Conservation (phyloP, 176 grass and related monocot genomes). For the Eremochloa ophiuroides region DNA sequence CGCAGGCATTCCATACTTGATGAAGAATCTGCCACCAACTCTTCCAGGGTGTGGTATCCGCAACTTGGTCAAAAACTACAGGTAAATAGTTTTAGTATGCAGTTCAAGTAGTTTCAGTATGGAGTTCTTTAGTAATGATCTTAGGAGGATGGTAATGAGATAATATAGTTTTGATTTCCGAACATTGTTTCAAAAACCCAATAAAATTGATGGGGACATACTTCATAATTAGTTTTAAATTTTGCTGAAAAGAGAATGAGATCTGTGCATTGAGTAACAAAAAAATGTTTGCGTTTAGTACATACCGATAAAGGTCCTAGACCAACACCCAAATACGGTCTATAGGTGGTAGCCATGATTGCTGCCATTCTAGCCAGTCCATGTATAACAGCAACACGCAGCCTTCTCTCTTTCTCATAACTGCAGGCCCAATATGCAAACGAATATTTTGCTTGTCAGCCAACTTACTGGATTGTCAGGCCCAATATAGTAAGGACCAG, state of each 20-base stretch:
- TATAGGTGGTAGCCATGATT: conserved; percentile 95
- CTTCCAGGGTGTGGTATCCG: conserved; percentile 95
- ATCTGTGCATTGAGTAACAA: neutral
- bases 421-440: conserved; percentile 43
- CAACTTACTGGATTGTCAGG: too few species aligned
- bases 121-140: neutral
- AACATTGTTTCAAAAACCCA: conserved; percentile 15
- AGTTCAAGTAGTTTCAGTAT: conserved; percentile 10
- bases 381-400: conserved; percentile 93
- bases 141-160: neutral
- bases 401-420: conserved; percentile 89
- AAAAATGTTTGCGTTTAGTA: conserved; percentile 20
- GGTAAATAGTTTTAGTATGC: conserved; percentile 5
- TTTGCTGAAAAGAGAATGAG: neutral
- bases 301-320: conserved; percentile 84
- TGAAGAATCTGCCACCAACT: conserved; percentile 91
- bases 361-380: conserved; percentile 99
- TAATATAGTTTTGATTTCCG: neutral
- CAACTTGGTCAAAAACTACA: conserved; percentile 86
- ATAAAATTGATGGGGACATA: neutral
- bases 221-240: conserved; percentile 15
- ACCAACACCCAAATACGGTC: conserved; percentile 88
- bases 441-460: neutral
- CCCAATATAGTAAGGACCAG: conserved; percentile 10
- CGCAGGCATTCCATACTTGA: conserved; percentile 75